Evolutionary conservation across 371 early-diverging fungal species (phyloP), one percentile per base, ranked within the genome.

Genomic region (Mortierella sp.): DNA sequence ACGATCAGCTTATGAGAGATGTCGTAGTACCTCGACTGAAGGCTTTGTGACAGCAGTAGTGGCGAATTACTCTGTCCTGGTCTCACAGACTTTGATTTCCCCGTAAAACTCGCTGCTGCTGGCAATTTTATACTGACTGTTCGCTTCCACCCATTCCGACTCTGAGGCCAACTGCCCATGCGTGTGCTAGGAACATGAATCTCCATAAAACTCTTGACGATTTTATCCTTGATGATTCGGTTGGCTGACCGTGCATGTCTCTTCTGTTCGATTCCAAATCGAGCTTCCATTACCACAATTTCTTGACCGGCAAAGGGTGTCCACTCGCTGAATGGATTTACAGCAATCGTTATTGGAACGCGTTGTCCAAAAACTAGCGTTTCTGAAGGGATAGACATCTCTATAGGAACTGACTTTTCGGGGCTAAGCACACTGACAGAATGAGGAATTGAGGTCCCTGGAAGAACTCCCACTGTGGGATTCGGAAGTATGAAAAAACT

Each of bases 91-190:
- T 16, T 45, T 13, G 9, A 16, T 15, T 50, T 43, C 45, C 28
- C 55, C 7, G 5, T 53, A 13, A 53, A 53, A 22, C 24, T 22
- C 8, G 24, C 7, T 28, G 55, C 55, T 8, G 55, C 55, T 8
- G 68, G 68, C 61, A 68, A 50, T 21, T 48, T 59, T n/a, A 68
- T 21, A 5, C 22, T 33, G 3, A 68, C 61, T 11, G 68, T 68
- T 13, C 68, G 48, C 28, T 41, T 59, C 68, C 68, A 68, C 11
- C 68, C 68, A 22, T 68, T 68, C 53, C 68, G 32, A 15, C 68
- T 60, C 24, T 68, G 61, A 6, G 68, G 68, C 68, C 68, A 68
- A 52, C 68, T 68, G 15, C 68, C 68, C 22, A 48, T 38, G 6
- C 36, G 48, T 19, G 68, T 68, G 13, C 61, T 45, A 19, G 68